phyloP scores from a whole-genome alignment of 2,329 filamentous ascomycete genomes.

The Dichotomopilus funicola region DNA sequence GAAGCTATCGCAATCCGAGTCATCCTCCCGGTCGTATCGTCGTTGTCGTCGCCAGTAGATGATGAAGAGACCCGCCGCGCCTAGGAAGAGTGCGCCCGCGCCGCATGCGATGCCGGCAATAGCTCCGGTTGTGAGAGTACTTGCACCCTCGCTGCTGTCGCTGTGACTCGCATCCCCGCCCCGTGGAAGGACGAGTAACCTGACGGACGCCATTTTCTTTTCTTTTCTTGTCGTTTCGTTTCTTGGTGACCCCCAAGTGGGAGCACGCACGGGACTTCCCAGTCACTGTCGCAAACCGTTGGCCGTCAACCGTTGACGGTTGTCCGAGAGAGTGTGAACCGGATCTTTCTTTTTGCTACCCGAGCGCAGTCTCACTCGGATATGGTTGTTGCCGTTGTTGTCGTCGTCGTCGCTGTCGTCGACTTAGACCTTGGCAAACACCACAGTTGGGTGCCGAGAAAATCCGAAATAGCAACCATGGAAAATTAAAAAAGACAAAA shows the following conservation, averaged over 20 bases:
- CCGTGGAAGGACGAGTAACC: slow-evolving; percentile 18
- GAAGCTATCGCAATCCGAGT: slow-evolving; percentile 15
- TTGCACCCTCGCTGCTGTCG: too few relatives aligned
- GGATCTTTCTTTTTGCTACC: background rate
- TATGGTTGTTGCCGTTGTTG: background rate
- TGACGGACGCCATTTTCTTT: slow-evolving; percentile 28
- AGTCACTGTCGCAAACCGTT: too few relatives aligned
- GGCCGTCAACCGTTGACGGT: background rate
- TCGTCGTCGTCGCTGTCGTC: too few relatives aligned
- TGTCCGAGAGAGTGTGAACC: background rate
- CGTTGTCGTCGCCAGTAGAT: slow-evolving; percentile 43
- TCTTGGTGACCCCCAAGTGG: too few relatives aligned
- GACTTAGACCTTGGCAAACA: slow-evolving; percentile 8
- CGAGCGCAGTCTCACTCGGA: slow-evolving; percentile 9
- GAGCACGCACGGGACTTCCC: too few relatives aligned
- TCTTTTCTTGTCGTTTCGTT: too few relatives aligned
- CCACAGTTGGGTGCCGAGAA: slow-evolving; percentile 10
- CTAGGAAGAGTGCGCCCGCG: slow-evolving; percentile 36
- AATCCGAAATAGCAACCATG: slow-evolving; percentile 11
- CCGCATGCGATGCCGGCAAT: slow-evolving; percentile 49
- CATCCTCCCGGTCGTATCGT: slow-evolving; percentile 28
- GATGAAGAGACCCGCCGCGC: slow-evolving; percentile 38
- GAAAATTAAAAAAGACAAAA: background rate
- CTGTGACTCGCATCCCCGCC: slow-evolving; percentile 16
- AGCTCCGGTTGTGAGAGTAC: slow-evolving; percentile 39